Evolutionary conservation across 164 flowering plant species (phyloP).

Genomic region (Vitis amurensis): DNA sequence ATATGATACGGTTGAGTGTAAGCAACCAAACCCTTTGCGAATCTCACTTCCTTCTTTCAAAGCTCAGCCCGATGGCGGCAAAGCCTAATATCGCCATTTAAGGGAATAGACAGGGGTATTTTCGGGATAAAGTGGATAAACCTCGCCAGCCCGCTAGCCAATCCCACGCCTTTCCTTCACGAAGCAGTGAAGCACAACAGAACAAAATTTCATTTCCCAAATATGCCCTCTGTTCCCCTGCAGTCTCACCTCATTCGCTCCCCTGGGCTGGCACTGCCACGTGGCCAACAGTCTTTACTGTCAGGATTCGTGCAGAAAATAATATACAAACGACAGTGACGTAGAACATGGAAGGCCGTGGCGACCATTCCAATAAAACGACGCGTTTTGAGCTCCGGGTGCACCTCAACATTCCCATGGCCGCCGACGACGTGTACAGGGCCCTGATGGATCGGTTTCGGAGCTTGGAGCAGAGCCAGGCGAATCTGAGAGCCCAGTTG

Average conservation of each 20-base stretch:
- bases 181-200: neutral
- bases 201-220: neutral
- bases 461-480: conserved; percentile 56
- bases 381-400: neutral
- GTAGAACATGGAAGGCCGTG: neutral
- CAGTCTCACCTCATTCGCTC: conserved; percentile 14
- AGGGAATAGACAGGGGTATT: neutral
- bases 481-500: conserved; percentile 43
- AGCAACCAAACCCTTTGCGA: conserved; percentile 13
- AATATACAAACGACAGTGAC: neutral
- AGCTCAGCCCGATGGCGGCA: neutral
- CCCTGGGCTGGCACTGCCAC: conserved; percentile 10
- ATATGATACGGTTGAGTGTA: conserved; percentile 12
- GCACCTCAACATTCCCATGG: conserved; percentile 1
- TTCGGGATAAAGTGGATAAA: neutral
- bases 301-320: conserved; percentile 3
- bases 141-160: neutral
- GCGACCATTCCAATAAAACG: neutral
- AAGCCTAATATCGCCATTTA: no score
- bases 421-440: conserved; percentile 19
- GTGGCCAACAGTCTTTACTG: conserved; percentile 8
- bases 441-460: conserved; percentile 39
- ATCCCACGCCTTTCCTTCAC: neutral
- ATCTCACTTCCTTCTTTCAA: neutral
- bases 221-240: neutral